Base-by-base conservation (phyloP, 2,329 filamentous ascomycete genomes). In the Colletotrichum viniferum region DNA sequence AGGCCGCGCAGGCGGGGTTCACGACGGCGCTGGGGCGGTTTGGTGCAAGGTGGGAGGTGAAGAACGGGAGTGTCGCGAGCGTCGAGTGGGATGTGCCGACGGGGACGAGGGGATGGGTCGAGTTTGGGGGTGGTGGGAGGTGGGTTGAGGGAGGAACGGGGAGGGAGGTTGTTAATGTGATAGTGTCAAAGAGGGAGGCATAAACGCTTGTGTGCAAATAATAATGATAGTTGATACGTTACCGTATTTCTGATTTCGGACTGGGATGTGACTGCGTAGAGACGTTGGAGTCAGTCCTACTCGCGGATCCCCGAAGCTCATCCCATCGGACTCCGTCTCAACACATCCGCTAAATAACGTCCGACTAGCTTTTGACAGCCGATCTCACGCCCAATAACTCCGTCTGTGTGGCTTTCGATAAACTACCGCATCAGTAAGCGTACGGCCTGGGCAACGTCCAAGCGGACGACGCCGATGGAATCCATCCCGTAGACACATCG, bases 21-120 rank as follows among this genome's bases (percentile, higher is more conserved):
- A 76, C 76, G 36, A 76, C 73, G 36, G 34, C 12, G 58, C 69
- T 76, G 64, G 75, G 75, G 2, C 12, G 28, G 75, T 77, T 77
- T 16, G 72, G 69, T 38, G 72, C 75, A 6, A 43, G 16, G 24
- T 77, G 75, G 75, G 58, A 30, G 26, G 69, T 72, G 32, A 34
- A 24, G 9, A 52, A 52, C 43, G 43, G 62, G 7, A 61, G 26
- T n/a, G 68, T 68, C 7, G 73, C 73, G 55, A 38, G 38, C 14
- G 64, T 77, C 13, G 73, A 77, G 64, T 77, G 76, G 76, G 73
- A 77, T n/a, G 61, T 52, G 21, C 76, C 76, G 4, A 38, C 12
- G 58, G 76, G 60, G 12, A 77, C 73, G 32, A 76, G 56, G 69
- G 76, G 76, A 5, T 76, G 73, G 75, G 34, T 77, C 5, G 73